Evolutionary conservation across 257 asterid species (phyloP).

Genomic region (Paraleonurus japonicus): DNA sequence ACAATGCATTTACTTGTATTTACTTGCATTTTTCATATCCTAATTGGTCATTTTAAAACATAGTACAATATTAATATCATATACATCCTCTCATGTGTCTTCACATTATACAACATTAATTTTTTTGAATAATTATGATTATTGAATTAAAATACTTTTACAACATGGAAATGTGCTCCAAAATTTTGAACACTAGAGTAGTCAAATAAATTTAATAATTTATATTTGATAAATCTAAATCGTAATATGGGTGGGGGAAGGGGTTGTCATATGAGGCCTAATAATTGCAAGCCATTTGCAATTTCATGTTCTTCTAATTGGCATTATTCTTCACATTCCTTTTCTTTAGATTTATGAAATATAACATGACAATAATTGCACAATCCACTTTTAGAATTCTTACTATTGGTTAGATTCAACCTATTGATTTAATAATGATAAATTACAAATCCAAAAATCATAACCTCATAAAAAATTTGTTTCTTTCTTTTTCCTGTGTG

Average conservation of each 20-base stretch:
- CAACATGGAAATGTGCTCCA: no score
- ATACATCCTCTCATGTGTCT: background rate
- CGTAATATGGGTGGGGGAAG: background rate
- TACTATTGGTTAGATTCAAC: background rate
- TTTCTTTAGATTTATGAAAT: background rate
- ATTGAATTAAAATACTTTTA: background rate
- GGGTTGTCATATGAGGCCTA: background rate
- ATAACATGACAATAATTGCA: background rate
- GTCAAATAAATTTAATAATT: no score
- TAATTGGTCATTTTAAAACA: background rate
- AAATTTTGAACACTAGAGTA: no score
- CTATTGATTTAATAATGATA: background rate
- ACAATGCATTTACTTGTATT: no score
- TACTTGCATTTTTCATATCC: background rate
- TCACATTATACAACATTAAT: background rate
- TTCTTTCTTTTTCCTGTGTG: background rate
- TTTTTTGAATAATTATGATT: background rate
- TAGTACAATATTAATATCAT: no score
- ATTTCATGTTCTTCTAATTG: background rate
- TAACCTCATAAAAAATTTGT: background rate
- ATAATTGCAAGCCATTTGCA: constrained; percentile 10
- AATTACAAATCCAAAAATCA: background rate
- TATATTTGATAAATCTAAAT: no score
- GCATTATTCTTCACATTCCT: background rate
- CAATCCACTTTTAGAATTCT: background rate